Evolutionary conservation across 148 eudicot genomes (phyloP).

Genomic region (Rhododendron griersonianum): DNA sequence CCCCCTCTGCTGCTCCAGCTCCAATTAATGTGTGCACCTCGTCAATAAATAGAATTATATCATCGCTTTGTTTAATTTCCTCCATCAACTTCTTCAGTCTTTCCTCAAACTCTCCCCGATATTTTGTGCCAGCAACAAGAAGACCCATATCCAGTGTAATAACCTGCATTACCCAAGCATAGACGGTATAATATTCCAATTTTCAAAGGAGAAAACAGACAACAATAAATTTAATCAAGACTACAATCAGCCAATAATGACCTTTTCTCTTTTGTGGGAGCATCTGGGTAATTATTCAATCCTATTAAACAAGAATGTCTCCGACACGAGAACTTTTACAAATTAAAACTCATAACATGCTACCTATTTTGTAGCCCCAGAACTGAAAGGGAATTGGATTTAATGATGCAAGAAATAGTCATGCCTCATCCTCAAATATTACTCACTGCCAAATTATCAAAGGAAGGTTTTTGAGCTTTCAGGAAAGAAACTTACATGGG

Average conservation of each 20-base stretch:
- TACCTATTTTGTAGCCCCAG: background rate
- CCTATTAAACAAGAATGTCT: background rate
- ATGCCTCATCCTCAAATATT: background rate
- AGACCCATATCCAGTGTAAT: conserved; percentile 92
- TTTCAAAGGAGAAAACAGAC: background rate
- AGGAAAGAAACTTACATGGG: background rate
- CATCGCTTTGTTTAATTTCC: conserved; percentile 81
- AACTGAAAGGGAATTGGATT: background rate
- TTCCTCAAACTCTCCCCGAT: conserved; percentile 92
- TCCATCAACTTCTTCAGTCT: conserved; percentile 90
- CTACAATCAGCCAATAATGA: background rate
- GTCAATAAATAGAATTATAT: conserved; percentile 79
- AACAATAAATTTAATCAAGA: background rate
- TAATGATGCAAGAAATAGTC: background rate
- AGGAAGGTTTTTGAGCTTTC: background rate
- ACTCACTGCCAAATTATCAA: background rate
- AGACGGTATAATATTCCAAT: background rate
- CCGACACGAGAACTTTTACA: background rate
- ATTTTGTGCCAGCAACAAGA: conserved; percentile 91
- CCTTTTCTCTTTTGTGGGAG: background rate
- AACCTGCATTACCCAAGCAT: conserved; percentile 41
- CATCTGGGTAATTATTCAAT: background rate
- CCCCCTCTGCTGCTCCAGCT: conserved; percentile 94
- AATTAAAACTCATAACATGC: background rate
- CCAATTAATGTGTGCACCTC: conserved; percentile 94